Evolutionary conservation across 306 rosid genomes (phyloP).

Genomic region (Arachis stenosperma): DNA sequence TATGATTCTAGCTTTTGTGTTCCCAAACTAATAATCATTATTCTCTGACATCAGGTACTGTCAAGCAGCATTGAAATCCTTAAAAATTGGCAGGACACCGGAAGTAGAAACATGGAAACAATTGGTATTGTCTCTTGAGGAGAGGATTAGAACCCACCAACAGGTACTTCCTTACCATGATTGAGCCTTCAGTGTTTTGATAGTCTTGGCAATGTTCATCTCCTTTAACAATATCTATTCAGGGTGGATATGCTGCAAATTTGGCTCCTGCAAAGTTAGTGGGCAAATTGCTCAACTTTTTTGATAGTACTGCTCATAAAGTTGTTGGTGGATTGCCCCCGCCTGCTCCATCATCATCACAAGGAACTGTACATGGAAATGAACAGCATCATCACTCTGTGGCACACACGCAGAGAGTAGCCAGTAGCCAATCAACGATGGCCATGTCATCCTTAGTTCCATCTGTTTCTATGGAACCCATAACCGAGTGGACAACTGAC

Average conservation of each 20-base stretch:
- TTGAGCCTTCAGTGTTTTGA: constrained; percentile 14
- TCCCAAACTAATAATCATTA: constrained; percentile 27
- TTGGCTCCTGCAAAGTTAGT: constrained; percentile 78
- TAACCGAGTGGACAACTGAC: constrained; percentile 72
- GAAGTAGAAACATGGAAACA: constrained; percentile 92
- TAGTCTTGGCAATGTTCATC: constrained; percentile 24
- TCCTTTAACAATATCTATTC: constrained; percentile 38
- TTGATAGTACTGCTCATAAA: constrained; percentile 91
- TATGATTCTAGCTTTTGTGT: constrained; percentile 1
- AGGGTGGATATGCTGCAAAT: constrained; percentile 90
- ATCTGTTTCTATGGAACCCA: constrained; percentile 86
- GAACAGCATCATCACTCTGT: constrained; percentile 59
- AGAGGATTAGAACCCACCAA: constrained; percentile 85
- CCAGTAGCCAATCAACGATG: constrained; percentile 84
- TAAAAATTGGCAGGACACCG: constrained; percentile 85
- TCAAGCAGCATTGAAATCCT: constrained; percentile 77
- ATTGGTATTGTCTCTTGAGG: constrained; percentile 79
- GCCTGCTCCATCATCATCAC: constrained; percentile 70
- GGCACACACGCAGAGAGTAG: constrained; percentile 62
- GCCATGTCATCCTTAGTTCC: constrained; percentile 84
- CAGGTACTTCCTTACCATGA: constrained; percentile 56
- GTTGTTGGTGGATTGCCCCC: constrained; percentile 96
- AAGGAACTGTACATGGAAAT: constrained; percentile 53
- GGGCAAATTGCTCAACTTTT: constrained; percentile 79
- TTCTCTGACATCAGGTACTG: constrained; percentile 66